Evolutionary conservation across 73 alveolate species (phyloP), one percentile per base, ranked within the genome.

Genomic region (Blepharisma stoltei): DNA sequence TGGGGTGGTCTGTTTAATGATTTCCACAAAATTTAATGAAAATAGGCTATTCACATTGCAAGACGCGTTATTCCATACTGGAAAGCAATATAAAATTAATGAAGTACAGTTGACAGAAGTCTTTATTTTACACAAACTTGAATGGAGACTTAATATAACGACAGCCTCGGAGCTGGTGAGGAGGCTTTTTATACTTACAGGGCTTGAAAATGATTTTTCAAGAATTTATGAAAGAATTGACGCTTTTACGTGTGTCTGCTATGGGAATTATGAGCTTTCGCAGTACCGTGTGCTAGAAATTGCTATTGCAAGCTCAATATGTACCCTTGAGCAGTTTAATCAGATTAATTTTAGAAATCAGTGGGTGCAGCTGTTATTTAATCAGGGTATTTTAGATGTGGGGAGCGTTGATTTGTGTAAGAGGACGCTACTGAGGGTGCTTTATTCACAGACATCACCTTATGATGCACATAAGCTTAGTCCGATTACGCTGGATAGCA

Each of bases 331-430:
- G 5, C 73, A 60, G 46, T 60, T 25, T 60, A 60, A 60, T 60
- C 73, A 60, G 23, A 60, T 9, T n/a, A 25, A 60, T 25, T 60
- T 60, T 25, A 60, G 73, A 38, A 25, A 60, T 60, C 73, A 60
- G 46, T 60, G 73, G 73, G 49, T 5, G 11, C 14, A 60, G 11
- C 45, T 18, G n/a, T 1, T 60, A 2, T 20, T 20, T 60, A 14
- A n/a, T 20, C 38, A 25, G 23, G 2, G 2, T 25, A 25, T n/a
- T 14, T 25, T 60, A 2, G 73, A 60, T 60, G 73, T 25, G 14
- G n/a, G n/a, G 73, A 38, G 18, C 4, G 46, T 60, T n/a, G 73
- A 60, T 60, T 38, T 8, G 46, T 60, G 73, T 25, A 60, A 60
- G 45, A 25, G 45, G 18, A 25, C 45, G 3, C 23, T 60, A 47